Conservation (phyloP, 192 early-diverging fungal genomes). For the Backusella circina region DNA sequence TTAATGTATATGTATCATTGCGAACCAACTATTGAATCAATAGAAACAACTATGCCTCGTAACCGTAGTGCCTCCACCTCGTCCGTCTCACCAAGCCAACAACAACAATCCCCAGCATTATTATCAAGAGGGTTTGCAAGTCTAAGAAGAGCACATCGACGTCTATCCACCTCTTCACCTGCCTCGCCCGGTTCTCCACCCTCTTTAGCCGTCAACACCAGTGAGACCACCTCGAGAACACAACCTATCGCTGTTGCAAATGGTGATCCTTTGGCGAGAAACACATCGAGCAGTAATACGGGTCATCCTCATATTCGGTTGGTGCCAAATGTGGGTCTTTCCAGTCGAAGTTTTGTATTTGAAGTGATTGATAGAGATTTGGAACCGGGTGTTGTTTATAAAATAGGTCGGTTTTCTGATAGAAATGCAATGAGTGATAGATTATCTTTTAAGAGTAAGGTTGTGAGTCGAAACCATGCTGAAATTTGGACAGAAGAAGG, state of each 20-base stretch:
- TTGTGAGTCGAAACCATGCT: conserved; percentile 88
- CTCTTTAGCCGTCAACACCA: too few species aligned
- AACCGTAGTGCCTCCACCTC: background rate
- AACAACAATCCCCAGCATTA: conserved; percentile 1
- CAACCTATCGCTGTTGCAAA: background rate
- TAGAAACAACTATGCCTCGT: background rate
- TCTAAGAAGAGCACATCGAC: conserved; percentile 4
- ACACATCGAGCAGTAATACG: background rate
- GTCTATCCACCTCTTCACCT: background rate
- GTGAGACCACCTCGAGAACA: background rate
- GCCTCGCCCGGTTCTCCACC: background rate
- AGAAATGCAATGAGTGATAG: conserved; percentile 57
- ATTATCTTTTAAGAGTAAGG: conserved; percentile 85
- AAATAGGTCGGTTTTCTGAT: conserved; percentile 73
- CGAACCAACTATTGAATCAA: background rate
- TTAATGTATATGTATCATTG: background rate
- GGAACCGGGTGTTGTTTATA: conserved; percentile 54
- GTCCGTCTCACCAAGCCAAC: background rate
- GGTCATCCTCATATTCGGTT: background rate
- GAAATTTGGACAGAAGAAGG: conserved; percentile 87
- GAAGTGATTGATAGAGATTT: conserved; percentile 61
- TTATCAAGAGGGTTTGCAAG: conserved; percentile 10
- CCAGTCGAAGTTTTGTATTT: conserved; percentile 32
- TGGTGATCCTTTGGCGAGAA: background rate
- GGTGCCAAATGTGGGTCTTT: conserved; percentile 1